Base-by-base conservation (phyloP, 1,284 basidiomycete genomes). In the Naganishia sp. region DNA sequence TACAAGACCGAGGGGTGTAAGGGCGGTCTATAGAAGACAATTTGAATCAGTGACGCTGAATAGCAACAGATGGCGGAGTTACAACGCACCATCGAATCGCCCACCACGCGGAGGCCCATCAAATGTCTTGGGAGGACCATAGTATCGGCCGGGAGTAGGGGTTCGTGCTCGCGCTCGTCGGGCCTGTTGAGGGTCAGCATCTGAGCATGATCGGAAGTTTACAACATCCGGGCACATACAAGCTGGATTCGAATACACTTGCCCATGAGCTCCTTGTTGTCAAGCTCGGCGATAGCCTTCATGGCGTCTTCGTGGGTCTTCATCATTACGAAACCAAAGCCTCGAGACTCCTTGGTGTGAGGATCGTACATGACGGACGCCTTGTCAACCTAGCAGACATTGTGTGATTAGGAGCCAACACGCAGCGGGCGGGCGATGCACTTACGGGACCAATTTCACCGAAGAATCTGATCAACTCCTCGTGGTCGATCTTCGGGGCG, bases 281-380 rank as follows among this genome's bases (percentile, higher is more conserved):
- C 90, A 72, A 97, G 82, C 10, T 87, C 88, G 42, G 88, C 86
- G 72, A 97, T 88, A 59, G 90, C 92, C 56, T 90, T 89, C 64
- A 94, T 90, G 6, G 94, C 95, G 74, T 96, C 94, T 72, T 92
- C 91, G 49, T 75, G 78, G 44, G 85, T 85, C 77, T 92, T 90
- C 88, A 95, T 94, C 65, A 93, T 97, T 75, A 99, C 95, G 79
- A 99, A 99, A 52, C 92, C 95, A 74, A 99, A 98, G 45, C 94
- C 95, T 75, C 95, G 91, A 64, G 93, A 94, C 76, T 97, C 94
- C 74, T 92, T 89, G 69, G 90, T 89, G 82, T 97, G 95, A 33
- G 95, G 94, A 82, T 99, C 95, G 75, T 90, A 89, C 92, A 97
- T 97, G 79, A 98, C 88, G 68, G 92, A 90, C 48, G 90, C 90